These are phyloP conservation scores for Ophiocordyceps robertsii DNA, from an alignment of 2,329 filamentous ascomycete species.

Conservation along the genomic window DNA sequence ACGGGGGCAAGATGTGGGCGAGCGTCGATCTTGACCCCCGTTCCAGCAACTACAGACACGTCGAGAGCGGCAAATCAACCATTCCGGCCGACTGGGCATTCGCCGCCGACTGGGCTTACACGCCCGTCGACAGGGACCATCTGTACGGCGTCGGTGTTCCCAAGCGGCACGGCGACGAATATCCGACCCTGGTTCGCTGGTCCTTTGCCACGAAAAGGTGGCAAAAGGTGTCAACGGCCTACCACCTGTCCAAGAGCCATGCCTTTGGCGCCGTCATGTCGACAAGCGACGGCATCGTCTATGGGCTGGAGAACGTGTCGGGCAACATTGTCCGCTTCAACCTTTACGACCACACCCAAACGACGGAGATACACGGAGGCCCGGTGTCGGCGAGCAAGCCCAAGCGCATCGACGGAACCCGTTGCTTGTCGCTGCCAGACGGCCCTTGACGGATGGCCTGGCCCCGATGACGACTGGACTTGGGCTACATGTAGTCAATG, in stretches of 20 bases:
- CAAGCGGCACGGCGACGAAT: background rate
- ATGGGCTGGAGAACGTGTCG: background rate
- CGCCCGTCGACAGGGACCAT: background rate
- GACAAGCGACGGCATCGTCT: constrained; percentile 2
- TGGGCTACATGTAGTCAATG: too few species aligned
- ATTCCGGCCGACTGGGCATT: background rate
- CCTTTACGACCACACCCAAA: background rate
- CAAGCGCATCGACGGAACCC: background rate
- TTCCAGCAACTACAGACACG: background rate
- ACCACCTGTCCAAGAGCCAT: background rate
- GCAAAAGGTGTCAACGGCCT: background rate
- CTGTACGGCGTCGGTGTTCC: constrained; percentile 1
- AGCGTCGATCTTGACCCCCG: constrained; percentile 1
- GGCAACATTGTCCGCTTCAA: constrained; percentile 1
- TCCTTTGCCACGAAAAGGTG: background rate
- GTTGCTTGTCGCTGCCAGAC: background rate
- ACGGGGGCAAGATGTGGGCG: background rate
- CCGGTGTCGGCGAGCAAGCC: background rate
- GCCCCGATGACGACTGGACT: too few species aligned
- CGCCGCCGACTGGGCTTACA: constrained; percentile 1
- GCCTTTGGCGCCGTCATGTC: constrained; percentile 3
- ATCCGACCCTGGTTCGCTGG: constrained; percentile 1
- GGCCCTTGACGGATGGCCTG: background rate
- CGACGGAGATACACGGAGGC: background rate
- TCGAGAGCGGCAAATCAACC: background rate